Percentiles rank a stretch among this genome's conserved stretches.
phyloP scores from a whole-genome alignment of 2,329 filamentous ascomycete species.

The Exophiala sideris region DNA sequence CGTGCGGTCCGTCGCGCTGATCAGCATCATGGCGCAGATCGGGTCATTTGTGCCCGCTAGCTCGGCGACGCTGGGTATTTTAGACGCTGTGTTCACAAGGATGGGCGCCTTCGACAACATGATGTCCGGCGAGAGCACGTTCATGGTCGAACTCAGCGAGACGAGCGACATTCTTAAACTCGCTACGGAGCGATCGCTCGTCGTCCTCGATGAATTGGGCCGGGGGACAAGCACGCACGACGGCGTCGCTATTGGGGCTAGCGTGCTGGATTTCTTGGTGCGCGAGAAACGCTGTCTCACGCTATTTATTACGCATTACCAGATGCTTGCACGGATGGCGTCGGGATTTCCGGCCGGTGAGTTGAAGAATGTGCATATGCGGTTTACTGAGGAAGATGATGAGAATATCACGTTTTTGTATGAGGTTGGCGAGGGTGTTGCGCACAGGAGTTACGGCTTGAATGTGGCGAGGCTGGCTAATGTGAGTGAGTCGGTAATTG shows the following conservation, averaged over 20 bases:
- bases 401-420: conserved; percentile 92
- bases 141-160: conserved; percentile 96
- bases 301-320: conserved; percentile 97
- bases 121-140: conserved; percentile 89
- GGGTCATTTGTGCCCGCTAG: conserved; percentile 88
- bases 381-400: conserved; percentile 65
- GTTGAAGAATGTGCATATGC: conserved; percentile 90
- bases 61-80: conserved; percentile 69
- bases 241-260: conserved; percentile 90
- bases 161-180: conserved; percentile 87
- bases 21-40: conserved; percentile 90
- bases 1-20: conserved; percentile 85
- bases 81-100: conserved; percentile 89
- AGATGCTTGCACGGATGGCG: conserved; percentile 73
- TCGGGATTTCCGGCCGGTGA: conserved; percentile 62
- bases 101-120: conserved; percentile 97
- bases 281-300: conserved; percentile 71
- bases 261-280: conserved; percentile 82
- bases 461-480: conserved; percentile 87
- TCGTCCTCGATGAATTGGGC: conserved; percentile 92
- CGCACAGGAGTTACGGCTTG: conserved; percentile 88
- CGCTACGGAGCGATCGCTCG: conserved; percentile 76
- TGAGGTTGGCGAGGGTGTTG: conserved; percentile 84
- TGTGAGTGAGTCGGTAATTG: conserved; percentile 72
- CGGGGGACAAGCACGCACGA: conserved; percentile 93